phyloP scores from a whole-genome alignment of 129 eudicot species.

The Tagetes erecta region DNA sequence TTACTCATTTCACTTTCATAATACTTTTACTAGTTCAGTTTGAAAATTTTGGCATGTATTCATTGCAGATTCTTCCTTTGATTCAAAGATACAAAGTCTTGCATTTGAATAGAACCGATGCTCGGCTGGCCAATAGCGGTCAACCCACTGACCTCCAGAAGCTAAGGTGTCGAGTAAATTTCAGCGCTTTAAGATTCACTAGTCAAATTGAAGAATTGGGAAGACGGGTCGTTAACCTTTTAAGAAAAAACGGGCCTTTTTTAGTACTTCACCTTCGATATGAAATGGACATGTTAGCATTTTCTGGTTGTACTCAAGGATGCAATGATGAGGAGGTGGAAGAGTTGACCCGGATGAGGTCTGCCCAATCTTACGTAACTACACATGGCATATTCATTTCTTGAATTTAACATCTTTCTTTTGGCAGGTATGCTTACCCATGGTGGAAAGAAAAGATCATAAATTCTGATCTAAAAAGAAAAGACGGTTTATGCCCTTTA shows the following conservation, averaged over 20 bases:
- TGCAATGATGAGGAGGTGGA: constrained; percentile 81
- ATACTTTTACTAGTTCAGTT: not conserved
- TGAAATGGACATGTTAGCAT: constrained; percentile 99
- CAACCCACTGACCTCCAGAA: constrained; percentile 78
- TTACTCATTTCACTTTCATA: constrained; percentile 14
- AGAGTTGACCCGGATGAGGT: constrained; percentile 96
- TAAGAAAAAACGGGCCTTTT: constrained; percentile 83
- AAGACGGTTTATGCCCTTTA: constrained; percentile 93
- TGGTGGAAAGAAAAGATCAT: constrained; percentile 99
- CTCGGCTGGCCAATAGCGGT: constrained; percentile 91
- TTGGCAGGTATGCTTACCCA: constrained; percentile 87
- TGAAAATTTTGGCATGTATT: constrained; percentile 9
- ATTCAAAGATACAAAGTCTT: constrained; percentile 82
- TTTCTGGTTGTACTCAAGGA: constrained; percentile 97
- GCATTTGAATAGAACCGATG: constrained; percentile 90
- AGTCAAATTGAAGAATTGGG: constrained; percentile 91
- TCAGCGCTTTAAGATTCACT: constrained; percentile 74
- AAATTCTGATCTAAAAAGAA: constrained; percentile 82
- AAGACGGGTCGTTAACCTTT: constrained; percentile 61
- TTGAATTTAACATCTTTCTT: constrained; percentile 7
- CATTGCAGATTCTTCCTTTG: constrained; percentile 82
- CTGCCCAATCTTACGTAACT: not conserved
- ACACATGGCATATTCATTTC: not conserved
- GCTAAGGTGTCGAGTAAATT: constrained; percentile 91
- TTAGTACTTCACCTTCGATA: constrained; percentile 94